Conservation (phyloP, 371 early-diverging fungal species). For the Syncephalastrum racemosum region DNA sequence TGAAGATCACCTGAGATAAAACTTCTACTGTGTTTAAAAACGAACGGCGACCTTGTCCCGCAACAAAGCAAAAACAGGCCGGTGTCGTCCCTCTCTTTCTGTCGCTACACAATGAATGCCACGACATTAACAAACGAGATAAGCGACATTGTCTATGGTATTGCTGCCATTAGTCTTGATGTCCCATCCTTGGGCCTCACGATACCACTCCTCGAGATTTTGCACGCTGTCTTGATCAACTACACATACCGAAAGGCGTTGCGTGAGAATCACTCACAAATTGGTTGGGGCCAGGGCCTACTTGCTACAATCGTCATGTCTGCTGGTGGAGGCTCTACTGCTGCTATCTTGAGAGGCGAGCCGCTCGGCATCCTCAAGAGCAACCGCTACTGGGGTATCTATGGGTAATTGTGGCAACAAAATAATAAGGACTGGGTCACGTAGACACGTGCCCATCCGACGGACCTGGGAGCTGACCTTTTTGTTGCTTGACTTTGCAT, state of each 20-base stretch:
- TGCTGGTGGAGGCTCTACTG: conserved; percentile 56
- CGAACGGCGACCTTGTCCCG: no score
- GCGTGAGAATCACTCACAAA: conserved; percentile 37
- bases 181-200: conserved; percentile 26
- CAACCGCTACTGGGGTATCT: conserved; percentile 42
- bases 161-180: conserved; percentile 24
- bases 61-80: no score
- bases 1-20: no score
- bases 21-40: no score
- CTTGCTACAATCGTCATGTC: conserved; percentile 58
- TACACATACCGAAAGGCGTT: conserved; percentile 56
- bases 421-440: background rate
- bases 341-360: conserved; percentile 39
- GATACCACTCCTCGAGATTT: conserved; percentile 45
- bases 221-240: conserved; percentile 55
- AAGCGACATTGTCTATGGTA: conserved; percentile 27
- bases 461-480: background rate
- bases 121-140: conserved; percentile 25
- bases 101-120: no score
- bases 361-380: conserved; percentile 41
- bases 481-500: conserved; percentile 2
- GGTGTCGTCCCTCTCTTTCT: no score
- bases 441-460: background rate
- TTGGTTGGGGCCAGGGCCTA: conserved; percentile 55
- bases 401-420: conserved; percentile 26